Conservation (phyloP, 2,329 filamentous ascomycete genomes). For the Xylariales sp. region DNA sequence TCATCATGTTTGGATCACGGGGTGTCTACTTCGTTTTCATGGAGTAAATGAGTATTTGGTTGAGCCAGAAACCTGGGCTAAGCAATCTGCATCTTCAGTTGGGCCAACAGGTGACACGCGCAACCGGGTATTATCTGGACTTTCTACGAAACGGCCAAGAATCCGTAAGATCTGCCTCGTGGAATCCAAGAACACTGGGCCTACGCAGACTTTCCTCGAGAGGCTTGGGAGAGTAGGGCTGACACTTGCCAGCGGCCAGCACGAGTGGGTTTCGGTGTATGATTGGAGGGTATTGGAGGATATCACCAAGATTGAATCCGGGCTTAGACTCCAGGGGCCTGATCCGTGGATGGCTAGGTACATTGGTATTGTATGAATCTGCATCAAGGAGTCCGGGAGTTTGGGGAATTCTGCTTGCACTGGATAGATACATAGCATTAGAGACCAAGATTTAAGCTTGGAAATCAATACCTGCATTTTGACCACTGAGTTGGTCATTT, state of each 20-base stretch:
- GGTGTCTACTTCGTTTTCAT: no score
- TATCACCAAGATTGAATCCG: conserved; percentile 34
- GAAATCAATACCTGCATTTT: no score
- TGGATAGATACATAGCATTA: no score
- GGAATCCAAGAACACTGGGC: conserved; percentile 26
- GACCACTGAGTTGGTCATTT: no score
- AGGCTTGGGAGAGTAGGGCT: conserved; percentile 25
- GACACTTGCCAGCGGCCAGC: conserved; percentile 18
- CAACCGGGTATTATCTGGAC: no score
- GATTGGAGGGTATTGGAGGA: conserved; percentile 43
- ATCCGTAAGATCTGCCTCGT: conserved; percentile 34
- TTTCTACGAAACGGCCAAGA: conserved; percentile 1
- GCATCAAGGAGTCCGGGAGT: conserved; percentile 4
- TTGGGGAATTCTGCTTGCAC: background rate
- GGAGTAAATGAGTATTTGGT: no score
- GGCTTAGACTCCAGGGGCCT: conserved; percentile 25
- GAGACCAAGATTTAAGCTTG: no score
- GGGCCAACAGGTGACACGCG: no score
- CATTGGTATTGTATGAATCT: conserved; percentile 33
- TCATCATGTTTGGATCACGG: conserved; percentile 27
- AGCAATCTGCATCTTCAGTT: background rate
- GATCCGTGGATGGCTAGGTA: conserved; percentile 41
- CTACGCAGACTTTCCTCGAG: conserved; percentile 27
- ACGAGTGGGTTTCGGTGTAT: conserved; percentile 36
- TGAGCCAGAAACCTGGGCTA: conserved; percentile 30